Conservation (phyloP, 352 stramenopile genomes). For the Phytophthora parvispora region DNA sequence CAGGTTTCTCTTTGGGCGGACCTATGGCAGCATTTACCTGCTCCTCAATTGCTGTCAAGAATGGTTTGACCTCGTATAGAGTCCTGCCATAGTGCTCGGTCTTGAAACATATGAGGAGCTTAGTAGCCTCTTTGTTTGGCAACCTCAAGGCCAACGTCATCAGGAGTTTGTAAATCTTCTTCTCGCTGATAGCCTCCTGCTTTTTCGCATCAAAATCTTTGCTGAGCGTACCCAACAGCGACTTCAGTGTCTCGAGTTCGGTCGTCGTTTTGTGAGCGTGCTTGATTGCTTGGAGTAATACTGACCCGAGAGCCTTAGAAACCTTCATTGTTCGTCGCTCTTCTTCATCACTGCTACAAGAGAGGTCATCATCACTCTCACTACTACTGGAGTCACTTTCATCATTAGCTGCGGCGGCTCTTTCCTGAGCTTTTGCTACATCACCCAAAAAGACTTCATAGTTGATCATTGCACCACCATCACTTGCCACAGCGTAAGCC, state of each 20-base stretch:
- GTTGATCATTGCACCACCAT: constrained; percentile 45
- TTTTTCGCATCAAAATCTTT: constrained; percentile 34
- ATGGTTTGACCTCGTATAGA: constrained; percentile 44
- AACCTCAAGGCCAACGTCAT: constrained; percentile 54
- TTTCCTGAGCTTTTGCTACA: constrained; percentile 47
- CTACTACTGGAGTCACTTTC: constrained; percentile 37
- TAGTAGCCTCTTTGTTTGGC: constrained; percentile 57
- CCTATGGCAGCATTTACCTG: constrained; percentile 34
- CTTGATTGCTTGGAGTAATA: constrained; percentile 50
- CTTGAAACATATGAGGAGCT: constrained; percentile 52
- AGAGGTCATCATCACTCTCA: constrained; percentile 44
- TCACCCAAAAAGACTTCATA: constrained; percentile 67
- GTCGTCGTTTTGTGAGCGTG: constrained; percentile 40
- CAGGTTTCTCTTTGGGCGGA: constrained; percentile 15
- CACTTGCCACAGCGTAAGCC: constrained; percentile 32
- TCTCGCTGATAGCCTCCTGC: constrained; percentile 53
- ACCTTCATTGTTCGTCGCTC: constrained; percentile 29
- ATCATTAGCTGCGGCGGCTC: constrained; percentile 3
- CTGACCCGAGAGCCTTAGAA: constrained; percentile 28
- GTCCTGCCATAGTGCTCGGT: constrained; percentile 34
- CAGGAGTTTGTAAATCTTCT: constrained; percentile 71
- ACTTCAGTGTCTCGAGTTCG: constrained; percentile 48
- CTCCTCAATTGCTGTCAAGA: constrained; percentile 40
- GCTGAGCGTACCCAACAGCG: constrained; percentile 24
- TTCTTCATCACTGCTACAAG: constrained; percentile 54